These are phyloP conservation scores for Cornus controversa DNA, from an alignment of 148 eudicot genomes.

Conservation along the genomic window DNA sequence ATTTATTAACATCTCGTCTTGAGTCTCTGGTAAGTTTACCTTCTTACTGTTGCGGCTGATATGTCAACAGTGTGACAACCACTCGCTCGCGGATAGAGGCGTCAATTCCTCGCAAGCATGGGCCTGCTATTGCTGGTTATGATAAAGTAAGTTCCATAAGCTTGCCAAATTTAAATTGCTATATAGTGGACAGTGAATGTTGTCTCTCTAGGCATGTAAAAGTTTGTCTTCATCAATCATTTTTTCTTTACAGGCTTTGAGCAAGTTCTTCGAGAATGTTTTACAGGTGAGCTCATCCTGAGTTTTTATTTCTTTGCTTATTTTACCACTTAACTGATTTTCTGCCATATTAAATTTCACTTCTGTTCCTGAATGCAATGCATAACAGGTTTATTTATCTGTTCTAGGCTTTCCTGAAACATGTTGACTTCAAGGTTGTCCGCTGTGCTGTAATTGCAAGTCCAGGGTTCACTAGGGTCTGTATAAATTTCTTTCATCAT, in stretches of 20 bases:
- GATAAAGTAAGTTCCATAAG: conserved; percentile 61
- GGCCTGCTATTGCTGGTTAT: conserved; percentile 95
- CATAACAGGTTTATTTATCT: conserved; percentile 10
- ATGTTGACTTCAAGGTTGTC: conserved; percentile 86
- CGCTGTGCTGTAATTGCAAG: conserved; percentile 98
- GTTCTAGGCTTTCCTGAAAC: conserved; percentile 81
- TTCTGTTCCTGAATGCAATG: not conserved
- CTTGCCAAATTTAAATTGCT: not conserved
- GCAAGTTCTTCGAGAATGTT: conserved; percentile 85
- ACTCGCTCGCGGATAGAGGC: conserved; percentile 88
- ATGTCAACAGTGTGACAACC: conserved; percentile 60
- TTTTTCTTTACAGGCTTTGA: conserved; percentile 59
- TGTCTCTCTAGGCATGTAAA: not conserved
- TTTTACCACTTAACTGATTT: not conserved
- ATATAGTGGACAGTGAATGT: not conserved
- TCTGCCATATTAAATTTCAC: not conserved
- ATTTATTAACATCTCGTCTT: not conserved
- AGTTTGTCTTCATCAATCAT: not conserved
- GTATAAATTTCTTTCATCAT: conserved; percentile 10
- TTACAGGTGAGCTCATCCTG: conserved; percentile 51
- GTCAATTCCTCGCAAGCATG: conserved; percentile 96
- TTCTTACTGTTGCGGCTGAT: conserved; percentile 12
- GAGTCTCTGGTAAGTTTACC: not conserved
- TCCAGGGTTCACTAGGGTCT: conserved; percentile 94
- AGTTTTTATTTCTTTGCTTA: conserved; percentile 8